phyloP scores from a whole-genome alignment of 202 grass and related monocot species.

The Brachypodium distachyon region DNA sequence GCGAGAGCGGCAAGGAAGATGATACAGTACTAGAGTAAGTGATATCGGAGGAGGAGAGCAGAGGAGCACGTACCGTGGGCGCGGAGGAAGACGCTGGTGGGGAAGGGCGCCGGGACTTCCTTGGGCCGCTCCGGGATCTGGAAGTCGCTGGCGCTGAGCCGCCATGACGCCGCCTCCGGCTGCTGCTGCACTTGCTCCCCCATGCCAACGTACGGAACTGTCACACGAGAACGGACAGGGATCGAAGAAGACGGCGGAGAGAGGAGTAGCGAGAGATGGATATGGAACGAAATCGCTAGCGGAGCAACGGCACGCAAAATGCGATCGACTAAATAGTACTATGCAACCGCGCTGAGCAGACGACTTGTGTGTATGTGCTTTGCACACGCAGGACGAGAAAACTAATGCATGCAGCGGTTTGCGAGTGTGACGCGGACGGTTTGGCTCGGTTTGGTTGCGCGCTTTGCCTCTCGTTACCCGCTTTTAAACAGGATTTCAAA shows the following conservation, averaged over 20 bases:
- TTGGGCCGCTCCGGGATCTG: constrained; percentile 54
- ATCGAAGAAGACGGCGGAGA: neutral
- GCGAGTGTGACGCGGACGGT: neutral
- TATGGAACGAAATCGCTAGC: no score
- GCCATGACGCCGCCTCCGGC: constrained; percentile 31
- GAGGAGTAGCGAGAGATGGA: no score
- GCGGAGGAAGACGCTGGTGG: constrained; percentile 45
- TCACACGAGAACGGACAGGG: no score
- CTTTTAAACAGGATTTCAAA: no score
- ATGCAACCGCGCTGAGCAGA: no score
- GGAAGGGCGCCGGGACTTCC: constrained; percentile 30
- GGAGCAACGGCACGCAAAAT: neutral
- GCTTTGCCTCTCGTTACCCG: no score
- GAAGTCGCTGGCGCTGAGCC: constrained; percentile 59
- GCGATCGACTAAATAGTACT: no score
- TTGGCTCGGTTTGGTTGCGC: neutral
- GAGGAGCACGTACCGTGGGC: constrained; percentile 22
- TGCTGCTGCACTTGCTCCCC: neutral
- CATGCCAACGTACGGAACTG: neutral
- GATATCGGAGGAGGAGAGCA: neutral
- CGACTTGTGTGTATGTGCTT: no score
- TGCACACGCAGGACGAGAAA: no score
- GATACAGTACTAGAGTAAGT: no score
- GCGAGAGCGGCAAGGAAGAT: no score
- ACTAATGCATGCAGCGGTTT: no score